Evolutionary conservation across 768 basidiomycete species (phyloP).

Genomic region (Amanita phalloides): DNA sequence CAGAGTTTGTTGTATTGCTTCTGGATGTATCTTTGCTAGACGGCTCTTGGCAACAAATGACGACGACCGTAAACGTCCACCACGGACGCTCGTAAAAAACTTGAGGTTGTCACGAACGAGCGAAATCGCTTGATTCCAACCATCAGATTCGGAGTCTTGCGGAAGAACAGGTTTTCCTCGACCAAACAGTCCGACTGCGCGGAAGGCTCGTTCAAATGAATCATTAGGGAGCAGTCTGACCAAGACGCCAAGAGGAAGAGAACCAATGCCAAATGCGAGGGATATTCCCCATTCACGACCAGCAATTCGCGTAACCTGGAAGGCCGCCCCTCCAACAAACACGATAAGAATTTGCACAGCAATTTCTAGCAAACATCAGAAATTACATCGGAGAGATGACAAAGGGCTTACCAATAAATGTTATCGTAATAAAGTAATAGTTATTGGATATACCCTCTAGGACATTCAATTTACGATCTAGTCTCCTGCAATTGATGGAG

Average conservation of each 20-base stretch:
- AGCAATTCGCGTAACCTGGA: conserved; percentile 71
- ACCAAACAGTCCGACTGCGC: conserved; percentile 43
- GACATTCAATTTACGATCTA: conserved; percentile 82
- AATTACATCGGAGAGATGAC: background rate
- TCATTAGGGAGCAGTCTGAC: conserved; percentile 74
- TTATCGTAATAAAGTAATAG: conserved; percentile 77
- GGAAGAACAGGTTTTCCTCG: conserved; percentile 54
- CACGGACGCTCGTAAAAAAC: conserved; percentile 75
- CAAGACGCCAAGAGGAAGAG: conserved; percentile 79
- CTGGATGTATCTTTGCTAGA: conserved; percentile 30
- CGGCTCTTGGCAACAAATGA: conserved; percentile 80
- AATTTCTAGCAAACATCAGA: conserved; percentile 47
- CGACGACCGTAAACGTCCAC: conserved; percentile 80
- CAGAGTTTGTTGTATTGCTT: conserved; percentile 37
- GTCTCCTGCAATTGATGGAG: conserved; percentile 81
- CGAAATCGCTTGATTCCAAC: conserved; percentile 74
- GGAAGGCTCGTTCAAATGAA: conserved; percentile 56
- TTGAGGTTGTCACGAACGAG: conserved; percentile 79
- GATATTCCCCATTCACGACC: conserved; percentile 93
- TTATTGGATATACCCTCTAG: conserved; percentile 77
- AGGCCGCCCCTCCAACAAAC: conserved; percentile 84
- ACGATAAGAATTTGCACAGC: conserved; percentile 82
- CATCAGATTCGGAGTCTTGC: conserved; percentile 43
- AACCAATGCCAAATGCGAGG: conserved; percentile 74
- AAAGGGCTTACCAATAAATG: conserved; percentile 58